phyloP scores from a whole-genome alignment of 768 basidiomycete genomes.

The Kwoniella bestiolae region DNA sequence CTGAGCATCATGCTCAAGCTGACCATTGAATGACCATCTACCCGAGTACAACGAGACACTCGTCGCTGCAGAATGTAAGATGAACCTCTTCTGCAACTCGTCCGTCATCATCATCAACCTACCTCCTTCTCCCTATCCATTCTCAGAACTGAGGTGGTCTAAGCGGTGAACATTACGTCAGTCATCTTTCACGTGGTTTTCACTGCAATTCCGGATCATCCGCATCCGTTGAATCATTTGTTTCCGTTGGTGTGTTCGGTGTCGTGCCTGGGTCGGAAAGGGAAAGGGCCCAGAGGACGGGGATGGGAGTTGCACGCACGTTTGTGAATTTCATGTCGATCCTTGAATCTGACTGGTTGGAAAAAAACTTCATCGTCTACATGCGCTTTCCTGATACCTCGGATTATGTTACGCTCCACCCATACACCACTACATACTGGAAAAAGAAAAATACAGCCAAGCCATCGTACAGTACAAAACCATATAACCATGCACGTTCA shows the following conservation, averaged over 20 bases:
- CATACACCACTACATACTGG: background rate
- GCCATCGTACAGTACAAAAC: background rate
- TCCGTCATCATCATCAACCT: too few species aligned
- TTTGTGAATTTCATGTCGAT: slow-evolving; percentile 11
- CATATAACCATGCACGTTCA: slow-evolving; percentile 2
- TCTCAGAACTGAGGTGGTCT: too few species aligned
- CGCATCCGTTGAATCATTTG: background rate
- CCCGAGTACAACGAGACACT: too few species aligned
- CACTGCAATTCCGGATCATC: background rate
- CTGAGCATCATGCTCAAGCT: too few species aligned
- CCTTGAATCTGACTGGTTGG: slow-evolving; percentile 20
- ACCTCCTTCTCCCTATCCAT: too few species aligned
- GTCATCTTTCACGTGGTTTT: background rate
- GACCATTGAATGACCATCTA: too few species aligned
- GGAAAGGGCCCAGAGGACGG: background rate
- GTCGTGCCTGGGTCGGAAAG: background rate
- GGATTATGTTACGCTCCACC: slow-evolving; percentile 5
- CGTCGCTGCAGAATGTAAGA: too few species aligned
- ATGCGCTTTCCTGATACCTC: background rate
- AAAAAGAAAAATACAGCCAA: background rate
- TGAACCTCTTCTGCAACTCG: too few species aligned
- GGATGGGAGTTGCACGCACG: slow-evolving; percentile 10
- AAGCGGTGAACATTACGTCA: background rate
- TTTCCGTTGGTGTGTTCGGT: too few species aligned
- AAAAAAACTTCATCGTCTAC: slow-evolving; percentile 3